Conservation (phyloP, 352 stramenopile species). For the Globisporangium yorkense region DNA sequence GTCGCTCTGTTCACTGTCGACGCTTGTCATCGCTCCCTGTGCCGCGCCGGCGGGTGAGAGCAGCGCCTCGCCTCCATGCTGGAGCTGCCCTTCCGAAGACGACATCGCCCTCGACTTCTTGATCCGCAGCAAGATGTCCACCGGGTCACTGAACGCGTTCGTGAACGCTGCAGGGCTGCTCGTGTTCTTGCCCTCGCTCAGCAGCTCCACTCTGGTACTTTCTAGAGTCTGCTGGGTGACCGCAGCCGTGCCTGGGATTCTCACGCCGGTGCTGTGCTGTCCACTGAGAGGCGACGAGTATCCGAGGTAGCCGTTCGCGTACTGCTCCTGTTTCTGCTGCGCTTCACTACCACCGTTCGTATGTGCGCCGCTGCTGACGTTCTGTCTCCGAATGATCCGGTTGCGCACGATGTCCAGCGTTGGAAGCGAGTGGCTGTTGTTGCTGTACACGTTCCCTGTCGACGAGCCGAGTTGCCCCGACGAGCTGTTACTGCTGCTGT, state of each 20-base stretch:
- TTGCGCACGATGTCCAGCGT: slow-evolving; percentile 62
- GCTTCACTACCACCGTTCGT: slow-evolving; percentile 11
- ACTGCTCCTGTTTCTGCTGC: slow-evolving; percentile 18
- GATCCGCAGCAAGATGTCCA: slow-evolving; percentile 72
- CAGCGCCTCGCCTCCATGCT: slow-evolving; percentile 15
- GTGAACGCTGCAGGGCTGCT: slow-evolving; percentile 24
- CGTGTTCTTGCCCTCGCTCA: slow-evolving; percentile 9
- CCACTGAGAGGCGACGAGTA: slow-evolving; percentile 11
- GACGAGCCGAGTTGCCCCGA: background rate
- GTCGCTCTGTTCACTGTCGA: slow-evolving; percentile 32
- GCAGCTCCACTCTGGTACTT: background rate
- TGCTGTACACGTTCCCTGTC: slow-evolving; percentile 17
- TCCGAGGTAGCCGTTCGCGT: slow-evolving; percentile 18
- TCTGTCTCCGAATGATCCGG: slow-evolving; percentile 53
- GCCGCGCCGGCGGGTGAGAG: slow-evolving; percentile 21
- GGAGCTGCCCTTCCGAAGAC: slow-evolving; percentile 12
- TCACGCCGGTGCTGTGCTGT: background rate
- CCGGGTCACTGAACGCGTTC: slow-evolving; percentile 64
- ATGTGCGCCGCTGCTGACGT: slow-evolving; percentile 14
- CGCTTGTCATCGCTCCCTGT: background rate
- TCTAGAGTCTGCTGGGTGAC: background rate
- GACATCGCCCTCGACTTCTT: slow-evolving; percentile 52
- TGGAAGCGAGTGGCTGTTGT: slow-evolving; percentile 25
- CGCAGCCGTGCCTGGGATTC: background rate
- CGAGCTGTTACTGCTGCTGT: slow-evolving; percentile 1